Base-by-base conservation (phyloP, 345 rosid species). In the Gossypium anomalum region DNA sequence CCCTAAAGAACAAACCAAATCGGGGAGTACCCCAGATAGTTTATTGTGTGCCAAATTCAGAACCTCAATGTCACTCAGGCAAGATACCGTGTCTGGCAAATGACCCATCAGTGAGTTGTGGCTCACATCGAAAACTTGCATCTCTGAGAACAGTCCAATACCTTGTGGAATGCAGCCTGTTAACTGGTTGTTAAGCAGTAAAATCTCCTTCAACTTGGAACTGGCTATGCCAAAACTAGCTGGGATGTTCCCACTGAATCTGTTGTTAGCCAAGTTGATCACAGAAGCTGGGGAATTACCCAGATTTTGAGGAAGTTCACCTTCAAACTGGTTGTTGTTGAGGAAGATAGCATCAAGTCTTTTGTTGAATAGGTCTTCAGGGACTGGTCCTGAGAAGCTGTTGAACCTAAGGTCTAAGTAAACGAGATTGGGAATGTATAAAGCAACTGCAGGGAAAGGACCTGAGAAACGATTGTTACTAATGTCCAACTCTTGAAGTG, bases 351-450 rank as follows among this genome's bases (percentile, higher is more conserved):
- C 98, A 71, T 92, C 98, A n/a, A 92, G 85, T 43, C 72, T 78
- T 84, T 82, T 86, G 85, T 86, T 71, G 86, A 94, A 94, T 47
- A 94, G 85, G 58, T 84, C 92, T 11, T 82, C 88, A 29, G 98
- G 98, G 56, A 94, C 29, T 9, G 70, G 34, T 2, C 98, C 97
- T 0, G 94, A 78, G 85, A 92, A 94, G 77, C 17, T 73, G 78
- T 94, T 92, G 85, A 84, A 94, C 80, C 98, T 86, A 75, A 94
- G 85, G 87, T 94, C 98, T 58, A 94, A 81, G 66, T 92, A 94
- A 29, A 85, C 73, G 41, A 94, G 94, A 72, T 80, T 89, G 2
- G 97, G 97, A 45, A 92, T 85, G 80, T 83, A 81, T 29, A 92
- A 74, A 45, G 81, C 78, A 64, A 82, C 84, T 0, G 52, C 0